Conservation (phyloP, 1,284 basidiomycete species). For the Puccinia novopanici region DNA sequence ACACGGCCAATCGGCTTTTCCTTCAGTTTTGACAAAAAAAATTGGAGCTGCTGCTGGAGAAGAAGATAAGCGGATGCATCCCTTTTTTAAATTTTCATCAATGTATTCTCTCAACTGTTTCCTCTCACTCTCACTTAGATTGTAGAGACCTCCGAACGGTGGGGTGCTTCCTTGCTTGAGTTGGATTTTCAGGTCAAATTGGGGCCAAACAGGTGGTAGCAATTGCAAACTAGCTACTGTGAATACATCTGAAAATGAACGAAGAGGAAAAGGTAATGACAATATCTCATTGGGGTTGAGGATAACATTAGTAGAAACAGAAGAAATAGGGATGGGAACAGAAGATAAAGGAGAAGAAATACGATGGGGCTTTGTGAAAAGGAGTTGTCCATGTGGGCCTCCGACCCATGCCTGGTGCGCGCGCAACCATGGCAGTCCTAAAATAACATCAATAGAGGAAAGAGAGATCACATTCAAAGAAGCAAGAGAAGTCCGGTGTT, state of each 20-base stretch:
- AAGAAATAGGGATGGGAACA: background rate
- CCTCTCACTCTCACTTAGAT: conserved; percentile 6
- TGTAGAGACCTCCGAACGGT: conserved; percentile 35
- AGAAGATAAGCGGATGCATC: conserved; percentile 18
- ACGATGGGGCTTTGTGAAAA: background rate
- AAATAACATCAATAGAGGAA: too few relatives aligned
- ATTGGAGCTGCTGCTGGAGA: too few relatives aligned
- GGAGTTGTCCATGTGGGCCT: background rate
- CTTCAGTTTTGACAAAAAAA: too few relatives aligned
- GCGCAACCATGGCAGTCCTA: too few relatives aligned
- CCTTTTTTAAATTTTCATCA: conserved; percentile 27
- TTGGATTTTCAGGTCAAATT: conserved; percentile 7
- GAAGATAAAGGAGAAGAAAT: too few relatives aligned
- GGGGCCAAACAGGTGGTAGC: conserved; percentile 6
- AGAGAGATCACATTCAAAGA: too few relatives aligned
- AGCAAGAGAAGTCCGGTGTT: too few relatives aligned
- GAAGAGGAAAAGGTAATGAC: background rate
- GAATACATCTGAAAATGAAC: conserved; percentile 8
- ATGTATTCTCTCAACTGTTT: background rate
- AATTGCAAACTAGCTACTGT: background rate
- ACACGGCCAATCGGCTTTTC: background rate
- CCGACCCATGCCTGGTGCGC: too few relatives aligned
- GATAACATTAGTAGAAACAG: background rate
- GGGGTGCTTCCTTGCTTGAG: conserved; percentile 3
- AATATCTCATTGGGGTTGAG: background rate